Conservation (phyloP, 805 yeast species). For the Saccharomycopsis lassenensis region DNA sequence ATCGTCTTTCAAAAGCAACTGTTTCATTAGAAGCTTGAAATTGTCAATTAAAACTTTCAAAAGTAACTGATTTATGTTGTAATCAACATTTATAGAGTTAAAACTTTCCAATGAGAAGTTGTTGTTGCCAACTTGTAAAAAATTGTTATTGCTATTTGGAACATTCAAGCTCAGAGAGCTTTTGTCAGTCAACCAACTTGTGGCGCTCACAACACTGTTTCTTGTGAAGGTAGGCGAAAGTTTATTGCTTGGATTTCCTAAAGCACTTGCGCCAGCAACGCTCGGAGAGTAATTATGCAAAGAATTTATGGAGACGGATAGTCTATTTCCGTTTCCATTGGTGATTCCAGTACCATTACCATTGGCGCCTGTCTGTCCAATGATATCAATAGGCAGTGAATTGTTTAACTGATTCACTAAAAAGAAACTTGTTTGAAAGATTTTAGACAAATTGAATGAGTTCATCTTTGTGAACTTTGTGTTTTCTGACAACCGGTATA, state of each 20-base stretch:
- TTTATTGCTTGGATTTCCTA: no score
- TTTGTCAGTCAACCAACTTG: conserved; percentile 11
- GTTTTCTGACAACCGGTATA: conserved; percentile 5
- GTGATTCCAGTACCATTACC: no score
- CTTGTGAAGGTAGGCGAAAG: conserved; percentile 8
- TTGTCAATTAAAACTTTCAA: conserved; percentile 16
- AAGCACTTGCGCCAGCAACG: no score
- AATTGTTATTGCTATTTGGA: neutral
- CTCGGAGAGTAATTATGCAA: no score
- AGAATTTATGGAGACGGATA: no score
- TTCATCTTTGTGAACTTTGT: conserved; percentile 26
- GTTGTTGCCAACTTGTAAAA: neutral
- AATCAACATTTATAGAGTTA: conserved; percentile 14
- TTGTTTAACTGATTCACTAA: conserved; percentile 8
- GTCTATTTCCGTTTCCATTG: no score
- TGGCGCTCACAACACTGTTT: conserved; percentile 11
- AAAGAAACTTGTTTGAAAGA: conserved; percentile 29
- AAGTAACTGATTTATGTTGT: conserved; percentile 15
- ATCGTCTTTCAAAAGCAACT: neutral
- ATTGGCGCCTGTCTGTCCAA: no score
- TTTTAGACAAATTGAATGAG: conserved; percentile 27
- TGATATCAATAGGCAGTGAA: neutral
- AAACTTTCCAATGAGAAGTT: conserved; percentile 17
- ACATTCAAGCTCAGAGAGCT: neutral
- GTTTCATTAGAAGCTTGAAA: conserved; percentile 10